These are phyloP conservation scores for Umbellularia californica DNA, from an alignment of 164 flowering plant genomes.

Conservation along the genomic window DNA sequence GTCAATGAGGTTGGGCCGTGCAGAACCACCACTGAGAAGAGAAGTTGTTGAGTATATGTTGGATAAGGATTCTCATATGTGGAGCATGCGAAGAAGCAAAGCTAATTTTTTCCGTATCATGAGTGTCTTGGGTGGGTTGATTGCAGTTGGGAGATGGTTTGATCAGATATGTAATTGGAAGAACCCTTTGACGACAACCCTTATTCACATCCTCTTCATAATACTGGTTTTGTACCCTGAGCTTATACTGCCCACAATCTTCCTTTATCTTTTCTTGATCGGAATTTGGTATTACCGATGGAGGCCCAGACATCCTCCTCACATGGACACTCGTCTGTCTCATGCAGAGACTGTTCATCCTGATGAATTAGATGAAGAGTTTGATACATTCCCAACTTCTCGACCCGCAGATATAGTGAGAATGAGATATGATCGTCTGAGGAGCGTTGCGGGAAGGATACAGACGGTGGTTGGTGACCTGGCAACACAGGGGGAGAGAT, in stretches of 20 bases:
- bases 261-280: slow-evolving; percentile 75
- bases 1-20: slow-evolving; percentile 63
- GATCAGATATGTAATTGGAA: slow-evolving; percentile 78
- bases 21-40: slow-evolving; percentile 78
- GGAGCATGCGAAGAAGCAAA: slow-evolving; percentile 51
- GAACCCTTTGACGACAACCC: slow-evolving; percentile 72
- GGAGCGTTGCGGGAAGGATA: slow-evolving; percentile 47
- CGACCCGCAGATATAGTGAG: slow-evolving; percentile 27
- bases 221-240: slow-evolving; percentile 78
- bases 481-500: slow-evolving; percentile 57
- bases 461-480: slow-evolving; percentile 46
- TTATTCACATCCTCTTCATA: slow-evolving; percentile 69
- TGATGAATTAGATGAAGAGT: slow-evolving; percentile 63
- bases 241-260: slow-evolving; percentile 70
- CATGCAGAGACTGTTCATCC: slow-evolving; percentile 31
- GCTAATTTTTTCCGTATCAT: slow-evolving; percentile 77
- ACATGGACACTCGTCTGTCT: slow-evolving; percentile 50
- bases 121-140: slow-evolving; percentile 56
- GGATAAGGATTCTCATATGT: slow-evolving; percentile 50
- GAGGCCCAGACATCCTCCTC: slow-evolving; percentile 51
- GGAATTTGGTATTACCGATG: slow-evolving; percentile 35
- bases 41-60: slow-evolving; percentile 86
- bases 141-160: slow-evolving; percentile 72
- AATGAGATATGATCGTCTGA: slow-evolving; percentile 47
- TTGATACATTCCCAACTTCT: slow-evolving; percentile 52